Base-by-base conservation (phyloP, 805 yeast genomes). In the Candida vaughaniae region DNA sequence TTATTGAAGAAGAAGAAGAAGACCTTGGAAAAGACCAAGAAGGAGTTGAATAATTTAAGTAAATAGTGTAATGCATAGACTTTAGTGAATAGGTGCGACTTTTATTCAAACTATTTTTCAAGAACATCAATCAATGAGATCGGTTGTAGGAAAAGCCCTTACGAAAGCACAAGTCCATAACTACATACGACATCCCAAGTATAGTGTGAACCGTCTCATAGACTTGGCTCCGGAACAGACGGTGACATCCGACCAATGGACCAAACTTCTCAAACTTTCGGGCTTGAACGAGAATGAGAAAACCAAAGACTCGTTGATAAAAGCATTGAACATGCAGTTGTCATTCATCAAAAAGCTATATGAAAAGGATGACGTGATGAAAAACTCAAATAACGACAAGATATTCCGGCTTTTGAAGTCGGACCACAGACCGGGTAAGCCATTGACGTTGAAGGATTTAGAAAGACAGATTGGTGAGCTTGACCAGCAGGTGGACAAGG, bases 1-100 rank as follows among this genome's bases (percentile, higher is more conserved):
- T 76, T 72, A 36, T 70, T 85, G 59, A 70, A 75, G 53, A 73
- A 76, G 62, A 85, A 85, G 78, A 82, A 73, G 64, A 77, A 77
- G 63, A 80, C 77, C 58, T 66, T 88, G 38, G 80, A 77, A 33
- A 82, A 84, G 73, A 72, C 80, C 52, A 79, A 82, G 59, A 52
- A 54, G 28, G 56, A 62, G 40, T 58, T 64, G 49, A 49, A 49
- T 14, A 55, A 59, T 39, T 35, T 45, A 17, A 25, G 25, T 14
- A 20, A 35, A 23, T 26, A 22, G 19, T 18, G 14, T 33, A 33
- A 33, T 33, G 36, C 36, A 33, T 26, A 25, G 25, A 25, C 11
- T 19, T 30, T n/a, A n/a, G n/a, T n/a, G n/a, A n/a, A n/a, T n/a
- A n/a, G n/a, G n/a, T n/a, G n/a, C n/a, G n/a, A n/a, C n/a, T n/a